Conservation (phyloP, 768 basidiomycete genomes). For the Panaeolus papilionaceus region DNA sequence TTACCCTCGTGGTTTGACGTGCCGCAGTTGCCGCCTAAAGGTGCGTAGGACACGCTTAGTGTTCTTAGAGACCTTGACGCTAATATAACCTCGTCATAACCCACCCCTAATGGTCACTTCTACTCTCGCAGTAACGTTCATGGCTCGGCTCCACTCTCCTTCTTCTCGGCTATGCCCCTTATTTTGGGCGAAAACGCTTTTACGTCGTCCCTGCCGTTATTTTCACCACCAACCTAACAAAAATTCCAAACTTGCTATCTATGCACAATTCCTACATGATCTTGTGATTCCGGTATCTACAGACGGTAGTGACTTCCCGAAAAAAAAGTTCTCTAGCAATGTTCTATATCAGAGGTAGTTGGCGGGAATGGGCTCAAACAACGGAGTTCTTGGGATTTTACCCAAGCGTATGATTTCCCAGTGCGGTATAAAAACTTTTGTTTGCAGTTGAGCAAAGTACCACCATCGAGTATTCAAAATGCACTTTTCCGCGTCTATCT, state of each 20-base stretch:
- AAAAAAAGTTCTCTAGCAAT: neutral
- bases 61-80: neutral
- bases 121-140: neutral
- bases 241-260: slow-evolving; percentile 9
- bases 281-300: neutral
- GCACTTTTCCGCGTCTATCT: neutral
- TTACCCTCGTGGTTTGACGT: neutral
- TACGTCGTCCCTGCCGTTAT: neutral
- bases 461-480: neutral
- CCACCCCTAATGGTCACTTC: neutral
- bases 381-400: neutral
- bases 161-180: neutral
- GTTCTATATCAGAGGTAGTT: neutral
- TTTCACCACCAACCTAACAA: neutral
- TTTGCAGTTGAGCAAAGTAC: neutral
- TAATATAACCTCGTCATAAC: neutral
- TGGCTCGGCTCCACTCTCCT: neutral
- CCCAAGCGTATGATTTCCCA: neutral
- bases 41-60: neutral
- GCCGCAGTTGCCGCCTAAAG: neutral
- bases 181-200: neutral
- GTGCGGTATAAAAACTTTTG: neutral
- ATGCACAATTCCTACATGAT: neutral
- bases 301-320: neutral
- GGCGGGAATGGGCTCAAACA: neutral